Evolutionary conservation across 495 filamentous ascomycete species (phyloP), one percentile per base, ranked within the genome.

Genomic region (Trichoderma gamsii): DNA sequence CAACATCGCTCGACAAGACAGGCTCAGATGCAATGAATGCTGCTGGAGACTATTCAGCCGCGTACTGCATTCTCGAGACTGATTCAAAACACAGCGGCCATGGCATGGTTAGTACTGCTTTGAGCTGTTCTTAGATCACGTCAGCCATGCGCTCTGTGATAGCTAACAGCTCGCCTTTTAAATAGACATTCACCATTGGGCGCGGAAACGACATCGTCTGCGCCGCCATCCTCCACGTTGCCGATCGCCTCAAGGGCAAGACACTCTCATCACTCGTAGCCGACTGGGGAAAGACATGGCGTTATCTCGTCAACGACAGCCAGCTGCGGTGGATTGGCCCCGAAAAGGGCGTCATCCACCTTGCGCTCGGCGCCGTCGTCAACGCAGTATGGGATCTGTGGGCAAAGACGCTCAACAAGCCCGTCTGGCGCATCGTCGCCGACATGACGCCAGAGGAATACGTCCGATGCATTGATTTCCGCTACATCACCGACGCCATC

Each of bases 1-100:
- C 93, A 43, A 97, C 93, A 61, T 97, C 93, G 49, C 86, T 97
- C 61, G 91, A 96, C 79, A 95, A 94, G 81, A 96, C 92, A 9
- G 93, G 93, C 73, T 96, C 92, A 41, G 93, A 97, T 85, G 93
- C 93, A 74, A 97, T 97, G 93, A 97, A 97, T 76, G 90, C 91
- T 16, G 92, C 93, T 5, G 91, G 92, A 44, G 93, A 97, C 80
- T 97, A 97, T 79, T 94, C 91, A 2, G 82, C 92, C 61, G 92
- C 93, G 16, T 97, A 97, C 83, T 96, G 92, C 77, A 93, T 97
- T 74, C 83, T 97, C 66, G 78, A 91, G 73, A 97, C 93, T 1
- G 89, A 96, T 75, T 87, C 88, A 0, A 74, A 83, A 5, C 82
- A 86, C 76, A 79, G 82, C 16, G 93, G 93, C 63, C 93, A 97